A percentile compares a stretch with the other conserved stretches of the same genome.
phyloP scores from a whole-genome alignment of 2,329 filamentous ascomycete genomes.

The Colletotrichum tanaceti region DNA sequence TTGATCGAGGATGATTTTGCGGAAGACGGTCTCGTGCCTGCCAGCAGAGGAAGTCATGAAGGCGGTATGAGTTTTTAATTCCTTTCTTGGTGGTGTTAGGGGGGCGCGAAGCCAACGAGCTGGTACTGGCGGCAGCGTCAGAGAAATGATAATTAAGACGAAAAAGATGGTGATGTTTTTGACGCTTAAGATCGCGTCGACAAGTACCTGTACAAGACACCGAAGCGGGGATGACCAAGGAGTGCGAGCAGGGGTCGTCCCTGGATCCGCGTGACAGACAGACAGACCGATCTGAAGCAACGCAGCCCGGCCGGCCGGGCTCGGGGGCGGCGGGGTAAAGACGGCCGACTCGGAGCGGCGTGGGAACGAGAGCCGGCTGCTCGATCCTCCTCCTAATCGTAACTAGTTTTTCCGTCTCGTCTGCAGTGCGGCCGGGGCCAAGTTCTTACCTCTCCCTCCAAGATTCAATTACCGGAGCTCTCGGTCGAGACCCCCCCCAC shows the following conservation, averaged over 20 bases:
- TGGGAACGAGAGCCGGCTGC: not conserved
- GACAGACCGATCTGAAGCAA: no score
- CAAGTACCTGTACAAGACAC: not conserved
- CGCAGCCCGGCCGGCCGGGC: not conserved
- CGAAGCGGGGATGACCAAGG: not conserved
- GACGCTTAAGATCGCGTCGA: not conserved
- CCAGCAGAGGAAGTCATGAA: not conserved
- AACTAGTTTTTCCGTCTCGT: not conserved
- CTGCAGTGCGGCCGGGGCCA: not conserved
- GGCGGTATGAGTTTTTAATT: no score
- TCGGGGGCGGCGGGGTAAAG: not conserved
- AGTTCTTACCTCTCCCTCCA: no score
- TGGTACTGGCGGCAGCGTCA: not conserved
- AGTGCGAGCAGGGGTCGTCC: not conserved
- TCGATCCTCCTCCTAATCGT: no score
- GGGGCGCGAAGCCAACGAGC: no score
- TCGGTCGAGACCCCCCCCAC: not conserved
- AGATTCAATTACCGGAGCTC: not conserved
- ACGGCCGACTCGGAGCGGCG: not conserved
- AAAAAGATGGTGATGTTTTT: not conserved
- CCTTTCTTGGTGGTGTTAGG: no score
- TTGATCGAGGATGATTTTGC: not conserved
- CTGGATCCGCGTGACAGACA: not conserved
- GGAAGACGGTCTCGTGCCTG: not conserved
- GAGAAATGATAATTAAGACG: not conserved